Evolutionary conservation across 805 yeast species (phyloP), one percentile per base, ranked within the genome.

Genomic region (Kazachstania taianensis): DNA sequence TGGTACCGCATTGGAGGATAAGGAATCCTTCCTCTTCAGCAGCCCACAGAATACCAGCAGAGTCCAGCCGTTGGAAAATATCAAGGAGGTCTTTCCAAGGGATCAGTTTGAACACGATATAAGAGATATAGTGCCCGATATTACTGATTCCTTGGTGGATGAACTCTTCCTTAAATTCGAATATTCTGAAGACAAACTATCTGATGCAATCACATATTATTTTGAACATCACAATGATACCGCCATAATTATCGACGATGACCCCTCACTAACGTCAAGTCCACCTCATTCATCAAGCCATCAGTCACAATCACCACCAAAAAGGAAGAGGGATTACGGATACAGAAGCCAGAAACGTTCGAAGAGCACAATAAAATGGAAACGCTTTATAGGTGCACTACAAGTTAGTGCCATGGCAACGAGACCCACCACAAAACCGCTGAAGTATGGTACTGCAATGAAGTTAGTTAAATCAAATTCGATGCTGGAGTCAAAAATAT

Each of bases 391-490:
- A 20, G 89, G 89, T 0, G 62, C 79, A 0, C 39, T 78, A 8
- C 70, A 70, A 39, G 70, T 74, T 2, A 69, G 69, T 35, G 82
- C 81, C 3, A 76, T 81, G 80, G 81, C 86, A 9, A 79, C 86
- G 0, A 59, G 87, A 41, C 81, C 83, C 0, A 70, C 76, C 0
- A 43, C 67, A 18, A 64, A 61, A 19, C 67, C 72, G 0, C 37
- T 55, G 1, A 53, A 63, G 17, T 70, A 65, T 45, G 67, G 69
- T 1, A 66, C 75, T 7, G 53, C 48, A 17, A 46, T 75, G 20
- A 55, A 59, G 7, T 43, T 74, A 12, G 59, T 57, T 17, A 55
- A 66, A 24, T 42, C 46, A 3, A 24, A 27, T 2, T n/a, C 34
- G 9, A 16, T 18, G 10, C 37, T 38, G 22, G 43, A 48, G 25